A percentile compares a stretch with the other conserved stretches of the same genome.
Evolutionary conservation across 108 stramenopile genomes (phyloP).

Genomic region (Mayamaea pseudoterrestris): DNA sequence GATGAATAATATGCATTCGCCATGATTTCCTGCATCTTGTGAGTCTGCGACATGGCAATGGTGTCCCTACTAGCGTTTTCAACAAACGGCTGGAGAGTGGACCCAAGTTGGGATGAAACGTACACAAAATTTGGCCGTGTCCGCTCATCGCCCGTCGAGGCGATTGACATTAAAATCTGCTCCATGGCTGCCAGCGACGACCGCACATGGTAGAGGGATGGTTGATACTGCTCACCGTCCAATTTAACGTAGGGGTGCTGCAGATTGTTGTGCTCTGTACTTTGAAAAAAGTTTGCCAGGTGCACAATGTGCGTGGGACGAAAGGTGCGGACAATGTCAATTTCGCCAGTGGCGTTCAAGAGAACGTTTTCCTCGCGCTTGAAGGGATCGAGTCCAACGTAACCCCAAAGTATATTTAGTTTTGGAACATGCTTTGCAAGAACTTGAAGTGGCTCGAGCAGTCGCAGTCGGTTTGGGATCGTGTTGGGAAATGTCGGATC

Average conservation of each 20-base stretch:
- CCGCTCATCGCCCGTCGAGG: background rate
- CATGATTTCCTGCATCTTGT: conserved; percentile 53
- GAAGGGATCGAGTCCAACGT: conserved; percentile 42
- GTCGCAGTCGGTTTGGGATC: conserved; percentile 31
- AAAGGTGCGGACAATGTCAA: conserved; percentile 18
- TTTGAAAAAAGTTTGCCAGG: conserved; percentile 9
- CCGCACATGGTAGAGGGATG: conserved; percentile 40
- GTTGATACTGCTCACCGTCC: conserved; percentile 12
- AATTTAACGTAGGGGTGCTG: conserved; percentile 16
- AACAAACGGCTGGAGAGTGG: too few relatives aligned
- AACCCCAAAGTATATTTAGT: conserved; percentile 24
- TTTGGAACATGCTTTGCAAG: conserved; percentile 29
- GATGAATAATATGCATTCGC: conserved; percentile 36
- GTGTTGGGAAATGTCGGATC: conserved; percentile 64
- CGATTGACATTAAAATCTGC: conserved; percentile 30
- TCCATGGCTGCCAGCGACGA: conserved; percentile 52
- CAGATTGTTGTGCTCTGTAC: conserved; percentile 10
- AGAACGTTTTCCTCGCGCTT: conserved; percentile 7
- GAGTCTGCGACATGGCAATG: conserved; percentile 7
- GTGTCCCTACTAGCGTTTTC: conserved; percentile 1
- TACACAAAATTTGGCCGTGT: conserved; percentile 22
- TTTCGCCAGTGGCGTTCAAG: conserved; percentile 9
- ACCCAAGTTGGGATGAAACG: conserved; percentile 12
- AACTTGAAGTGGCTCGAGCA: conserved; percentile 31
- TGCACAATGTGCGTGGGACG: conserved; percentile 72